Base-by-base conservation (phyloP, 768 basidiomycete genomes). In the Leccinum variicolor region DNA sequence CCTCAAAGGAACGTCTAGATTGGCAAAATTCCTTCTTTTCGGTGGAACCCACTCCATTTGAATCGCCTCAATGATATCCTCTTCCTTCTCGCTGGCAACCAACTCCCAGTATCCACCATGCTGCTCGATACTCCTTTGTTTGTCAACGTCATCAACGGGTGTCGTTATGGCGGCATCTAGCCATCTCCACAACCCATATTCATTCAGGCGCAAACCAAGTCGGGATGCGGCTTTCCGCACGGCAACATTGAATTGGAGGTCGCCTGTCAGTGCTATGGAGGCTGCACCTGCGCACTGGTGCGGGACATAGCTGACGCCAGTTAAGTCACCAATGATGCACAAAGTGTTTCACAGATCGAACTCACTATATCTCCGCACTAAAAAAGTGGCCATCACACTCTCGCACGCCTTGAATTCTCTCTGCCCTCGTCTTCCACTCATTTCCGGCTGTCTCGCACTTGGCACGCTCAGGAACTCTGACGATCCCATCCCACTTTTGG, bases 181-280 rank as follows among this genome's bases (percentile, higher is more conserved):
- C 83, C 84, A 86, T 51, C 70, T 75, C 88, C 88, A 89, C 4
- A 89, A 72, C 13, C 87, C 88, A 60, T 76, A 81, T 61, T 85
- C 83, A 61, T 86, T 81, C 28, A 89, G 74, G 33, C 78, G 73
- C 64, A 86, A 62, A 15, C 80, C 81, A 3, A 75, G 63, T 46
- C 70, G 73, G 6, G 63, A 53, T 0, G 87, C 88, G 39, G 73
- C 72, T 21, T 61, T 65, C 31, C 75, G 75, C 2, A 82, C 58
- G 43, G 78, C 71, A 50, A 73, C 69, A 43, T 73, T 69, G 65
- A 86, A 85, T 25, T 76, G 74, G 0, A 50, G 43, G 64, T 87
- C 84, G 9, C 87, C 87, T 2, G 87, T 89, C 21, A 81, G 63
- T 13, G 75, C 62, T 33, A 89, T 70, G 26, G 81, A 69, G 0